A percentile compares a stretch with the other conserved stretches of the same genome.
Conservation (phyloP, 306 rosid genomes). For the Chamaecrista fasciculata region DNA sequence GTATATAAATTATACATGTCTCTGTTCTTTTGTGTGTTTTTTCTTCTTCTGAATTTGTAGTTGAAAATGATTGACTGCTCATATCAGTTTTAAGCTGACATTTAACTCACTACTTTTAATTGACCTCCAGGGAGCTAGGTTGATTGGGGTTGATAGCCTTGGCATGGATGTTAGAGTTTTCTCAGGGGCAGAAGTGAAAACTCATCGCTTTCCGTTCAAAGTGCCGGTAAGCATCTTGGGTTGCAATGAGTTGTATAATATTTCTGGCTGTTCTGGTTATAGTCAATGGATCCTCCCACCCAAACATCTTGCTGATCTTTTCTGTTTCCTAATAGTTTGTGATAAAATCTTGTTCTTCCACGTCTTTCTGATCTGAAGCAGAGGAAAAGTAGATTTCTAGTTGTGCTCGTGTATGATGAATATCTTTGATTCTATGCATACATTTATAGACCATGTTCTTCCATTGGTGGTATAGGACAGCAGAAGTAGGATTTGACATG, state of each 20-base stretch:
- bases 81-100: neutral
- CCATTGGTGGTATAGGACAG: neutral
- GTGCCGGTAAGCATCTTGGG: constrained; percentile 54
- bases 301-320: constrained; percentile 5
- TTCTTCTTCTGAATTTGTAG: neutral
- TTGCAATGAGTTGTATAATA: constrained; percentile 11
- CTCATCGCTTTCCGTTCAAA: constrained; percentile 88
- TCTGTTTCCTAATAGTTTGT: constrained; percentile 5
- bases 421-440: neutral
- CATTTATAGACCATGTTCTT: neutral
- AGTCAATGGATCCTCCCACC: neutral
- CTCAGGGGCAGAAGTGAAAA: constrained; percentile 66
- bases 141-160: constrained; percentile 88
- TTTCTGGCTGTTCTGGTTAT: constrained; percentile 14
- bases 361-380: neutral
- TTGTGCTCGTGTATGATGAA: neutral
- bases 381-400: neutral
- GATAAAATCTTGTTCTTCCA: neutral
- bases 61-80: neutral
- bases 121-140: constrained; percentile 69
- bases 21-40: neutral
- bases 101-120: constrained; percentile 19
- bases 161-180: constrained; percentile 86
- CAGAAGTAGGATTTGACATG: neutral
- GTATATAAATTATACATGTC: neutral